Percentiles rank a stretch among this genome's conserved stretches.
These are phyloP conservation scores for Tetracladium setigerum DNA, from an alignment of 495 filamentous ascomycete species.

Conservation along the genomic window DNA sequence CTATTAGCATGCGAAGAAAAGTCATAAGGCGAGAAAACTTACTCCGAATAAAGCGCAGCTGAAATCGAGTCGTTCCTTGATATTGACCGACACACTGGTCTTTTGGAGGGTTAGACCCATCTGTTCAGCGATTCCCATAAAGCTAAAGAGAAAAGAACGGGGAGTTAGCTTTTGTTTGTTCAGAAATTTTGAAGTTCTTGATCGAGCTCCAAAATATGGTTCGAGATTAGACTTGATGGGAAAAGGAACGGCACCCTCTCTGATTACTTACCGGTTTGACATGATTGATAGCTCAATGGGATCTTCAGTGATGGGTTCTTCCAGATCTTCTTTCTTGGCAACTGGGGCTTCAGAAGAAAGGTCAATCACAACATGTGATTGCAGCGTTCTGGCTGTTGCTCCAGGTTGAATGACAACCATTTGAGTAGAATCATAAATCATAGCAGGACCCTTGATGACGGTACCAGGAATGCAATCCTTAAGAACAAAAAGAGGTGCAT, in stretches of 20 bases:
- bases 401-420: slow-evolving; percentile 20
- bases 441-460: slow-evolving; percentile 17
- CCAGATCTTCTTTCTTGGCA: slow-evolving; percentile 11
- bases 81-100: slow-evolving; percentile 32
- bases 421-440: slow-evolving; percentile 23
- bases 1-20: too few species aligned
- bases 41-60: slow-evolving; percentile 32
- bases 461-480: slow-evolving; percentile 10
- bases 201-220: too few species aligned
- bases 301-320: slow-evolving; percentile 15
- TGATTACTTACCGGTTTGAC: too few species aligned
- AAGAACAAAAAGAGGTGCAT: slow-evolving; percentile 19
- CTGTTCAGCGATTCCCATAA: slow-evolving; percentile 38
- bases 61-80: slow-evolving; percentile 39
- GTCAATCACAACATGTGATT: slow-evolving; percentile 19
- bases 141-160: too few species aligned
- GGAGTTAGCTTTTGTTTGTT: too few species aligned
- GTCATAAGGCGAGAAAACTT: not conserved
- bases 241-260: too few species aligned
- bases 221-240: too few species aligned
- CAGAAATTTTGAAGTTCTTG: too few species aligned
- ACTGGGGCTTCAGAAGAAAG: not conserved
- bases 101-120: slow-evolving; percentile 37
- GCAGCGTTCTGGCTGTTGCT: slow-evolving; percentile 17
- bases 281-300: slow-evolving; percentile 25